Percentiles rank a stretch among this genome's conserved stretches.
phyloP scores from a whole-genome alignment of 2,329 filamentous ascomycete species.

The Aplosporella prunicola region DNA sequence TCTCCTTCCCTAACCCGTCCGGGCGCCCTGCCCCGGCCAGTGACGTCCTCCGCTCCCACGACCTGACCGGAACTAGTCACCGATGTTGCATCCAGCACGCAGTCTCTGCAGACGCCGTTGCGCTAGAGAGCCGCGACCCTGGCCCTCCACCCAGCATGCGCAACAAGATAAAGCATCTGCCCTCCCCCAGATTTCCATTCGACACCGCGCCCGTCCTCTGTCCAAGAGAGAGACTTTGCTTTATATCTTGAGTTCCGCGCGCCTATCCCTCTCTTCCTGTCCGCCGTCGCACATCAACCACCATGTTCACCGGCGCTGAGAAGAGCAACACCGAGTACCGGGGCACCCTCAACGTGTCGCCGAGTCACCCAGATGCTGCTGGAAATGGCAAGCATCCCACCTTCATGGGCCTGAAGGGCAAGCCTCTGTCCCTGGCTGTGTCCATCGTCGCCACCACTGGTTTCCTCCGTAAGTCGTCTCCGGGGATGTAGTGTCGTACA shows the following conservation, averaged over 20 bases:
- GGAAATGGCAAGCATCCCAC: slow-evolving; percentile 22
- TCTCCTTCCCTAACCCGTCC: background rate
- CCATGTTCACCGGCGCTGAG: background rate
- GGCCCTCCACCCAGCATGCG: background rate
- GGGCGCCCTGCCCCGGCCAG: slow-evolving; percentile 4
- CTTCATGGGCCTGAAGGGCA: slow-evolving; percentile 52
- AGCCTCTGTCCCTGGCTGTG: slow-evolving; percentile 46
- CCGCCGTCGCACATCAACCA: no score
- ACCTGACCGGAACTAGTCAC: slow-evolving; percentile 12
- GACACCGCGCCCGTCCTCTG: no score
- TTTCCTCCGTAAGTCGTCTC: slow-evolving; percentile 36
- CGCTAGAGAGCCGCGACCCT: slow-evolving; percentile 2
- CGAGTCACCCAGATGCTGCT: background rate
- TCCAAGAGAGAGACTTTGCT: background rate
- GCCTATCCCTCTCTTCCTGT: no score
- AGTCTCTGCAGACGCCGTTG: slow-evolving; percentile 10
- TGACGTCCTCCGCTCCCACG: slow-evolving; percentile 6
- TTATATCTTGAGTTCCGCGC: no score
- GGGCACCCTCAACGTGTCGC: slow-evolving; percentile 17
- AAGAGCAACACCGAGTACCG: slow-evolving; percentile 1
- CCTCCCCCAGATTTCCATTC: slow-evolving; percentile 6
- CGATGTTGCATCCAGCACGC: slow-evolving; percentile 10
- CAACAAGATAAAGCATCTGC: slow-evolving; percentile 4
- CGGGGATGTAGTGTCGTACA: background rate
- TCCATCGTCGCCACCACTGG: slow-evolving; percentile 56